These are phyloP conservation scores for Ananas comosus DNA, from an alignment of 176 grass and related monocot genomes.

Conservation along the genomic window DNA sequence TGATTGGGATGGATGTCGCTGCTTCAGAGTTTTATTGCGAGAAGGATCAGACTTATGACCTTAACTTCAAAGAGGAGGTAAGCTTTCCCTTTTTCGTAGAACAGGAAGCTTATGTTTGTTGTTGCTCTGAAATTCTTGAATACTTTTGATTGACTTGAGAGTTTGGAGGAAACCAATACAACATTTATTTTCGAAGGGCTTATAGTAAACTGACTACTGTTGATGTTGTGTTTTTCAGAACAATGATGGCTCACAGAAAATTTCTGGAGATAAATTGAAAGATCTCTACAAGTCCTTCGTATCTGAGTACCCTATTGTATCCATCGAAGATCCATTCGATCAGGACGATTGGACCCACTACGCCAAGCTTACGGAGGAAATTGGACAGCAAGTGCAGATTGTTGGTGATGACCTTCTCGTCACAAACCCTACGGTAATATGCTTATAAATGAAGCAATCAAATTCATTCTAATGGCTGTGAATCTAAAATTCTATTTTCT, in stretches of 20 bases:
- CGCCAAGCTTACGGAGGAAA: slow-evolving; percentile 72
- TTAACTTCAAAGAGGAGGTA: slow-evolving; percentile 94
- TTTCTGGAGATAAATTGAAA: slow-evolving; percentile 66
- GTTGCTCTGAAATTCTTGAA: too few relatives aligned
- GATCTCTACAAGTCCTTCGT: slow-evolving; percentile 79
- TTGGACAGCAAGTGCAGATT: slow-evolving; percentile 83
- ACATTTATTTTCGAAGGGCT: not conserved
- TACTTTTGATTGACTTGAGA: too few relatives aligned
- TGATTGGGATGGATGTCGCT: slow-evolving; percentile 97
- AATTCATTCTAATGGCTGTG: not conserved
- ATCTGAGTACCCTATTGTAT: slow-evolving; percentile 88
- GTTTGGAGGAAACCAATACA: too few relatives aligned
- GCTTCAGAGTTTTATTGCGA: slow-evolving; percentile 83
- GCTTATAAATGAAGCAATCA: not conserved
- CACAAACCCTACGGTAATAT: slow-evolving; percentile 76
- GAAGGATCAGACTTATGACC: slow-evolving; percentile 69
- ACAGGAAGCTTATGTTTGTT: too few relatives aligned
- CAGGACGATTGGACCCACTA: slow-evolving; percentile 92
- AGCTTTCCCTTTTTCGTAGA: not conserved
- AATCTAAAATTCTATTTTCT: not conserved
- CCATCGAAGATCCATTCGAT: slow-evolving; percentile 86
- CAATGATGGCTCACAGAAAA: slow-evolving; percentile 76
- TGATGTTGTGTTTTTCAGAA: slow-evolving; percentile 39
- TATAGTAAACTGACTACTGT: not conserved
- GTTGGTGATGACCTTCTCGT: slow-evolving; percentile 96